Evolutionary conservation across 352 stramenopile species (phyloP), one percentile per base, ranked within the genome.

Genomic region (Phytophthora colocasiae): DNA sequence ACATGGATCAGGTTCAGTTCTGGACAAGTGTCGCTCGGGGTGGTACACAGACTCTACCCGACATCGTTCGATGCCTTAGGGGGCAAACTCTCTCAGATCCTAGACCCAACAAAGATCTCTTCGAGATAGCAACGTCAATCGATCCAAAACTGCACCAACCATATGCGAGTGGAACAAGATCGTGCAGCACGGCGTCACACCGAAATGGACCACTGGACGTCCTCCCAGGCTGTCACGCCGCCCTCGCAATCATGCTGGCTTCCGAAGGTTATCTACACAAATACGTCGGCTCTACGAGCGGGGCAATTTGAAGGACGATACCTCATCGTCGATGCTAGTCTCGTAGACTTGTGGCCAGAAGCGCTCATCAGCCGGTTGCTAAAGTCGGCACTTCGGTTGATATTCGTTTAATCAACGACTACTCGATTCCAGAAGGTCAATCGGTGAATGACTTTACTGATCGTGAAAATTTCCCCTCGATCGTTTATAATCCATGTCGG

Each of bases 401-500:
- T n/a, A n/a, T n/a, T n/a, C n/a, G n/a, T n/a, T n/a, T n/a, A n/a
- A n/a, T n/a, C n/a, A 65, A 70, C 32, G 62, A 70, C 32, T 70
- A 65, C 14, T 70, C 62, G 31, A 39, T 54, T 19, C 54, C 55
- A 7, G 4, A 43, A 7, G 55, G 43, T 1, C 19, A 48, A 12
- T 44, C 62, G 24, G 62, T 70, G 1, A 71, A 67, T 44, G 45
- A 66, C 34, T 60, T 48, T 44, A 67, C 63, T 0, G 17, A 51
- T 9, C 17, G 44, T 15, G 26, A 11, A 5, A 39, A 66, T 31
- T 56, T 63, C 24, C 50, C 50, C 14, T 19, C 29, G 4, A 27
- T 72, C 1, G 64, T 39, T 19, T 73, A 68, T 46, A 73, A 73
- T 24, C 65, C 65, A 9, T 58, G 58, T 58, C 36, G 65, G 17